Percentiles rank a stretch among this genome's conserved stretches.
phyloP scores from a whole-genome alignment of 1,139 yeast species.

The Geotrichum candidum region DNA sequence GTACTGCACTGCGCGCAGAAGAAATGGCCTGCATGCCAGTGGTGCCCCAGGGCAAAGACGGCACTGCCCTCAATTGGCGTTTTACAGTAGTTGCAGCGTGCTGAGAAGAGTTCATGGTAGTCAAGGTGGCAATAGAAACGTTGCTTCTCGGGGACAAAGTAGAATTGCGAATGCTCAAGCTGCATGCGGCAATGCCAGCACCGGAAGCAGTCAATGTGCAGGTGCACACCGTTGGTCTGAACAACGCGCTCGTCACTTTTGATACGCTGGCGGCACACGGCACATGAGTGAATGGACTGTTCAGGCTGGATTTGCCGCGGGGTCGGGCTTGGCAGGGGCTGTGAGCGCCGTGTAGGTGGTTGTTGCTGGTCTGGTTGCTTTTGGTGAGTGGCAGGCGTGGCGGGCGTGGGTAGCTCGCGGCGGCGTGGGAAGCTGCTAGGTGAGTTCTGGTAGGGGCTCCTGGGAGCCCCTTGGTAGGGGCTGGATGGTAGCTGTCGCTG shows the following conservation, averaged over 20 bases:
- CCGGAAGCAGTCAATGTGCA: conserved; percentile 32
- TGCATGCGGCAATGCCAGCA: conserved; percentile 30
- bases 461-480: background rate
- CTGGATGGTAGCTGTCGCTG: background rate
- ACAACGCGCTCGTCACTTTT: conserved; percentile 23
- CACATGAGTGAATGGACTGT: conserved; percentile 16
- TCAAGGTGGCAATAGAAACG: conserved; percentile 34
- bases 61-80: conserved; percentile 34
- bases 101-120: conserved; percentile 33
- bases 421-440: background rate
- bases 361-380: background rate
- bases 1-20: conserved; percentile 34
- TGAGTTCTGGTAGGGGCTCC: background rate
- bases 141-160: conserved; percentile 14
- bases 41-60: conserved; percentile 30
- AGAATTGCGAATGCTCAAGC: conserved; percentile 34
- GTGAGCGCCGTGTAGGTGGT: background rate
- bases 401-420: background rate
- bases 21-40: conserved; percentile 35
- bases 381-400: background rate
- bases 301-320: conserved; percentile 8
- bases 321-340: conserved; percentile 7
- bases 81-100: conserved; percentile 31
- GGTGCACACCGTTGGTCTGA: conserved; percentile 25
- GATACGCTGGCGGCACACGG: conserved; percentile 16